A percentile compares a stretch with the other conserved stretches of the same genome.
phyloP scores from a whole-genome alignment of 176 grass and related monocot species.

The Hsuehochloa calcarea region DNA sequence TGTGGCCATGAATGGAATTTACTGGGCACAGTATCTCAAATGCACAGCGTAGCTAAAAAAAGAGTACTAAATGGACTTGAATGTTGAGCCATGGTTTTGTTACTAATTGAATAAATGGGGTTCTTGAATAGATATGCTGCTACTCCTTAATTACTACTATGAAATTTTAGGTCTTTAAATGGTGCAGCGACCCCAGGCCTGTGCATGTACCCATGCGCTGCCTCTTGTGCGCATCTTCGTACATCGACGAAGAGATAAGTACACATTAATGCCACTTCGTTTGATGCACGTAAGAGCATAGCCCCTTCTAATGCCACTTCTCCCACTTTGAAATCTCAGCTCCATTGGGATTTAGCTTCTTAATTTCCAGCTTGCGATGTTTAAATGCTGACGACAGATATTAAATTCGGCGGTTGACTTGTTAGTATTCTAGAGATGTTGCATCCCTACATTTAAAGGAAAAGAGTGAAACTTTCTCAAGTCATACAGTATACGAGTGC shows the following conservation, averaged over 20 bases:
- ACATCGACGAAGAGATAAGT: conserved; percentile 56
- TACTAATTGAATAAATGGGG: conserved; percentile 34
- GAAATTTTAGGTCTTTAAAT: conserved; percentile 59
- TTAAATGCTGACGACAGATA: conserved; percentile 63
- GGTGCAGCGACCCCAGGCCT: conserved; percentile 35
- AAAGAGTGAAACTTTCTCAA: conserved; percentile 28
- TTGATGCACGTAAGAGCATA: conserved; percentile 57
- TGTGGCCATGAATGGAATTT: conserved; percentile 71
- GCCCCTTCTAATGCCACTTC: conserved; percentile 21
- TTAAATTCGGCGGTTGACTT: conserved; percentile 78
- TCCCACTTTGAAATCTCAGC: too few relatives aligned
- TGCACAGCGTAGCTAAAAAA: conserved; percentile 46
- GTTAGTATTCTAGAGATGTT: conserved; percentile 38
- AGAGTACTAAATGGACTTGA: conserved; percentile 53
- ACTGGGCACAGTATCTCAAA: conserved; percentile 62
- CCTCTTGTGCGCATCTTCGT: conserved; percentile 48
- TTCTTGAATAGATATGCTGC: conserved; percentile 31
- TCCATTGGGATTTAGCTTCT: too few relatives aligned
- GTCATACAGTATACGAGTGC: conserved; percentile 2
- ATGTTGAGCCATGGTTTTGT: conserved; percentile 47
- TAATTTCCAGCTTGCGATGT: conserved; percentile 29
- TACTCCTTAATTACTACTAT: conserved; percentile 23
- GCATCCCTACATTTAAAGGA: conserved; percentile 34
- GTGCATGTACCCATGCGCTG: conserved; percentile 25
- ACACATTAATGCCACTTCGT: conserved; percentile 66